Conservation (phyloP, 306 rosid genomes). For the Glycine soja region DNA sequence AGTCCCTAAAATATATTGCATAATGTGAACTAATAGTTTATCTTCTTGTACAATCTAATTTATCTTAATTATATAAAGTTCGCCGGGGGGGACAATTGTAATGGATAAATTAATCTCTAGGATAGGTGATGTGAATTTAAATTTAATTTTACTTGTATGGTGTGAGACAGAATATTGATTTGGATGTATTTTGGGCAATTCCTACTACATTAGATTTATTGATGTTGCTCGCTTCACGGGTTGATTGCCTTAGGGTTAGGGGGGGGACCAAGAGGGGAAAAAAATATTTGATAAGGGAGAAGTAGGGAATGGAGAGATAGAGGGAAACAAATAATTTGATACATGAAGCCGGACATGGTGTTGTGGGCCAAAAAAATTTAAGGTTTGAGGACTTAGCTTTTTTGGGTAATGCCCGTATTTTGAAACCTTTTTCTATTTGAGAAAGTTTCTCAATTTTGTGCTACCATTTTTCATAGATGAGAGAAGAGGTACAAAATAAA, state of each 20-base stretch:
- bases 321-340: conserved; percentile 5
- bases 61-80: too few relatives aligned
- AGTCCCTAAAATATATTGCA: too few relatives aligned
- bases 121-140: not conserved
- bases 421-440: conserved; percentile 32
- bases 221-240: conserved; percentile 47
- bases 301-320: conserved; percentile 9
- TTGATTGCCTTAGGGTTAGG: not conserved
- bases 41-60: too few relatives aligned
- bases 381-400: conserved; percentile 32
- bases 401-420: conserved; percentile 10
- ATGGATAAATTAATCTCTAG: not conserved
- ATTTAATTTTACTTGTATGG: not conserved
- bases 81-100: not conserved
- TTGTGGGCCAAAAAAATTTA: conserved; percentile 33
- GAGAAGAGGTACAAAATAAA: not conserved
- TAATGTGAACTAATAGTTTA: too few relatives aligned
- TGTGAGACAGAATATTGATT: not conserved
- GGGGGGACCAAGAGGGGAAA: conserved; percentile 39
- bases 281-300: not conserved
- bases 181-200: not conserved
- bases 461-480: not conserved
- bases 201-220: not conserved
- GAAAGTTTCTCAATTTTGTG: not conserved
- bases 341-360: not conserved